Percentiles rank a stretch among this genome's conserved stretches.
These are phyloP conservation scores for Moniliophthora roreri DNA, from an alignment of 1,284 basidiomycete species.

Conservation along the genomic window DNA sequence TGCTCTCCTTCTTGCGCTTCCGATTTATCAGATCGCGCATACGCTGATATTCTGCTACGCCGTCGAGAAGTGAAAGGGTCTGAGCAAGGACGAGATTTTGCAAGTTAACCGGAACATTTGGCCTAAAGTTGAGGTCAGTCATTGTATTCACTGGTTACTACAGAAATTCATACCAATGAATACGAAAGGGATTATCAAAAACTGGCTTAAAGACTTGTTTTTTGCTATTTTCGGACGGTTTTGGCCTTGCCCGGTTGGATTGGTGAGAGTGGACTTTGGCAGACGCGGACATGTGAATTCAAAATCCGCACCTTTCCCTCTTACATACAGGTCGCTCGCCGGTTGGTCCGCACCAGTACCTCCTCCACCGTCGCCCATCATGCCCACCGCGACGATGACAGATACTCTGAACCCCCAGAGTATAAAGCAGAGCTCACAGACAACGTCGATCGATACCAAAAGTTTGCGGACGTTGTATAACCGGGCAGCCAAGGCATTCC, in stretches of 20 bases:
- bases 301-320: too few relatives aligned
- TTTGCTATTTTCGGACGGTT: slow-evolving; percentile 32
- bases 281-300: slow-evolving; percentile 19
- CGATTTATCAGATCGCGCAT: slow-evolving; percentile 29
- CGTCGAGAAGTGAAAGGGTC: slow-evolving; percentile 47
- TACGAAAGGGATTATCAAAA: slow-evolving; percentile 67
- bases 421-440: not conserved
- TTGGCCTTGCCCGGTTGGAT: slow-evolving; percentile 61
- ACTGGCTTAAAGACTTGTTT: slow-evolving; percentile 68
- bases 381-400: not conserved
- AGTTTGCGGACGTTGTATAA: slow-evolving; percentile 67
- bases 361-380: not conserved
- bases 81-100: slow-evolving; percentile 60
- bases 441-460: slow-evolving; percentile 37
- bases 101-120: slow-evolving; percentile 56
- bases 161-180: slow-evolving; percentile 56
- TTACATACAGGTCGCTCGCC: too few relatives aligned
- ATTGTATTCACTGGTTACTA: slow-evolving; percentile 1
- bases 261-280: slow-evolving; percentile 51
- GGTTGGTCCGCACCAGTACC: not conserved
- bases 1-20: slow-evolving; percentile 35
- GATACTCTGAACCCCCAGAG: not conserved
- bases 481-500: slow-evolving; percentile 73
- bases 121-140: slow-evolving; percentile 45
- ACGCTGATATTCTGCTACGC: slow-evolving; percentile 45